A percentile compares a stretch with the other conserved stretches of the same genome.
phyloP scores from a whole-genome alignment of 768 basidiomycete species.

The Serendipita indica region DNA sequence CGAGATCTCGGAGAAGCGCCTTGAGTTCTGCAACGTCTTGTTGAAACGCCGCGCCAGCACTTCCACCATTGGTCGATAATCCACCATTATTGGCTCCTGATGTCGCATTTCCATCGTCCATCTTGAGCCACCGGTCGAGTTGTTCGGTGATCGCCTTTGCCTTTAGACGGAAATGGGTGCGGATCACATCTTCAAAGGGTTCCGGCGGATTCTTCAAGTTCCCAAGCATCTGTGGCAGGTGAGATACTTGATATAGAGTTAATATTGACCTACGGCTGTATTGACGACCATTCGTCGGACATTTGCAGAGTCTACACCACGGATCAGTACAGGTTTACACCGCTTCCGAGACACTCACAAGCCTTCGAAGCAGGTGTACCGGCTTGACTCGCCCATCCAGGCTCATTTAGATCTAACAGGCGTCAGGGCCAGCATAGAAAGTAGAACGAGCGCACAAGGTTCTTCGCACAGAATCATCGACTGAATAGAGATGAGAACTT shows the following conservation, averaged over 20 bases:
- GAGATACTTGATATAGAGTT: conserved; percentile 6
- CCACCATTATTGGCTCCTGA: conserved; percentile 27
- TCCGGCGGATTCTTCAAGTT: conserved; percentile 71
- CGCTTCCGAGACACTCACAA: conserved; percentile 36
- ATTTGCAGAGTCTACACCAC: conserved; percentile 64
- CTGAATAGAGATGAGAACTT: conserved; percentile 86
- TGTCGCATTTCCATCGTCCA: conserved; percentile 58
- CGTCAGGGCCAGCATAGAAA: neutral
- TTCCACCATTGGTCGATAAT: conserved; percentile 25
- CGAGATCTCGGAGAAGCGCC: conserved; percentile 14
- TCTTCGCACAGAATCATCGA: conserved; percentile 94
- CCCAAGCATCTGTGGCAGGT: conserved; percentile 52
- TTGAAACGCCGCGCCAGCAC: conserved; percentile 44
- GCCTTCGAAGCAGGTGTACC: conserved; percentile 64
- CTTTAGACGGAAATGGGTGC: conserved; percentile 83
- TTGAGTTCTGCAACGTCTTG: conserved; percentile 65
- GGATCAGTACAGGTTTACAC: conserved; percentile 13
- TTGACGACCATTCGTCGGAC: conserved; percentile 83
- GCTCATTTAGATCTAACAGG: conserved; percentile 56
- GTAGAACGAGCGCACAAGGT: conserved; percentile 31
- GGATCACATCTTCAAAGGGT: conserved; percentile 75
- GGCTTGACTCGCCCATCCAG: conserved; percentile 62
- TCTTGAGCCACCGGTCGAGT: conserved; percentile 60
- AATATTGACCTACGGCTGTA: conserved; percentile 46
- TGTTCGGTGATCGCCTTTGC: conserved; percentile 52